These are phyloP conservation scores for Pterocarpus santalinus DNA, from an alignment of 306 rosid genomes.

Conservation along the genomic window DNA sequence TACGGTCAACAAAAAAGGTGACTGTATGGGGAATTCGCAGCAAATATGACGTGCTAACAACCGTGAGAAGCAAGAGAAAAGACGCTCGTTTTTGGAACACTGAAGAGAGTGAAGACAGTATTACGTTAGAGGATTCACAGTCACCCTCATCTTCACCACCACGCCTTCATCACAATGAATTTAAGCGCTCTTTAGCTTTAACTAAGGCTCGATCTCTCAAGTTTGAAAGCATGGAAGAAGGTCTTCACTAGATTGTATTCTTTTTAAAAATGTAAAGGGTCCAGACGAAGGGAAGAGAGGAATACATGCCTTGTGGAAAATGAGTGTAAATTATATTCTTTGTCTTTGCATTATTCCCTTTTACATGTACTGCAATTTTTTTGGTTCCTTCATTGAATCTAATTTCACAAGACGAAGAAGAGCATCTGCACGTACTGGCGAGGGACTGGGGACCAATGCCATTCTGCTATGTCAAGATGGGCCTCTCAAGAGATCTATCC, in stretches of 20 bases:
- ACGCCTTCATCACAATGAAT: too few relatives aligned
- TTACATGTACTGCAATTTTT: slow-evolving; percentile 5
- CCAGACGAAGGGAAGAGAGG: neutral
- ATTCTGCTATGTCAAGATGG: neutral
- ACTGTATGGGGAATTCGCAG: slow-evolving; percentile 79
- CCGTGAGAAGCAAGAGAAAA: too few relatives aligned
- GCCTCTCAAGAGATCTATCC: neutral
- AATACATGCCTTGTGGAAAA: neutral
- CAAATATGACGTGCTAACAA: slow-evolving; percentile 54
- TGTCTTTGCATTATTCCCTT: slow-evolving; percentile 19
- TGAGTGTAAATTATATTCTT: slow-evolving; percentile 33
- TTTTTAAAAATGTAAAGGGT: slow-evolving; percentile 33
- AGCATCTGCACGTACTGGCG: neutral
- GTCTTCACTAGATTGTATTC: slow-evolving; percentile 56
- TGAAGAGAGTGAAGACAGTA: too few relatives aligned
- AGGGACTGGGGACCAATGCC: too few relatives aligned
- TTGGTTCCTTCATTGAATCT: slow-evolving; percentile 20
- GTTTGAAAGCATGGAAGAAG: slow-evolving; percentile 22
- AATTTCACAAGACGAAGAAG: neutral
- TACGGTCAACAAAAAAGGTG: slow-evolving; percentile 49
- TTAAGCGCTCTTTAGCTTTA: too few relatives aligned
- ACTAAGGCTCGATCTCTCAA: too few relatives aligned
- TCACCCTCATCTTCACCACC: neutral
- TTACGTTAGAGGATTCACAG: neutral
- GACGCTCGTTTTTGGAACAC: too few relatives aligned